phyloP scores from a whole-genome alignment of 345 rosid species.

The Cardamine occulta region DNA sequence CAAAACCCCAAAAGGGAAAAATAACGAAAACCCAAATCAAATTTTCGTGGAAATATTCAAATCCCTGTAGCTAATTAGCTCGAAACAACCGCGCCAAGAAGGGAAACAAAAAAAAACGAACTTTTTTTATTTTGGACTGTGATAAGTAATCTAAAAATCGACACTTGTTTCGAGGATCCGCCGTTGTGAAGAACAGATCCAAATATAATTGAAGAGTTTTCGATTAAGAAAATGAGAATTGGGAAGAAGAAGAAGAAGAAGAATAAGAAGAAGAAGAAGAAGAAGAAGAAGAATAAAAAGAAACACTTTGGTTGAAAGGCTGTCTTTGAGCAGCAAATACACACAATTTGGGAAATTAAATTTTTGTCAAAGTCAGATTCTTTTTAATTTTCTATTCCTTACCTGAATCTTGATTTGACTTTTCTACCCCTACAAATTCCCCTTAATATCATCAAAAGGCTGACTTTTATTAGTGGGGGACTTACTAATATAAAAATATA shows the following conservation, averaged over 20 bases:
- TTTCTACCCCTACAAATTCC: slow-evolving; percentile 35
- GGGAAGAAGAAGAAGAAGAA: slow-evolving; percentile 23
- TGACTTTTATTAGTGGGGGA: slow-evolving; percentile 18
- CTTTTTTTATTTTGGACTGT: neutral
- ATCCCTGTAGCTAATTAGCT: neutral
- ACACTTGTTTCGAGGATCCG: slow-evolving; percentile 16
- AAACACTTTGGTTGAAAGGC: slow-evolving; percentile 42
- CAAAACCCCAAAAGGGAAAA: slow-evolving; percentile 4
- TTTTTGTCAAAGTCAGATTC: slow-evolving; percentile 24
- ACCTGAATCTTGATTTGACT: slow-evolving; percentile 30
- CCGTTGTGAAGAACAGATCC: slow-evolving; percentile 32
- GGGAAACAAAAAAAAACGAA: neutral
- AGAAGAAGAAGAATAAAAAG: slow-evolving; percentile 32
- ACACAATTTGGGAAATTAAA: neutral
- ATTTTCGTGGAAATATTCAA: no score
- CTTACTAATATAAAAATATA: neutral
- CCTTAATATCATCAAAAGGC: slow-evolving; percentile 2
- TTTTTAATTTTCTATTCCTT: slow-evolving; percentile 10
- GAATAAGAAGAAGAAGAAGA: slow-evolving; percentile 23
- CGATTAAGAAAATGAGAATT: slow-evolving; percentile 2
- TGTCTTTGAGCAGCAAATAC: slow-evolving; percentile 39
- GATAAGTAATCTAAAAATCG: neutral
- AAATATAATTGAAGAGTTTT: slow-evolving; percentile 19
- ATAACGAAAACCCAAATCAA: slow-evolving; percentile 11
- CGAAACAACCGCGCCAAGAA: slow-evolving; percentile 24